Evolutionary conservation across 1,284 basidiomycete genomes (phyloP).

Genomic region (Marasmius oreades): DNA sequence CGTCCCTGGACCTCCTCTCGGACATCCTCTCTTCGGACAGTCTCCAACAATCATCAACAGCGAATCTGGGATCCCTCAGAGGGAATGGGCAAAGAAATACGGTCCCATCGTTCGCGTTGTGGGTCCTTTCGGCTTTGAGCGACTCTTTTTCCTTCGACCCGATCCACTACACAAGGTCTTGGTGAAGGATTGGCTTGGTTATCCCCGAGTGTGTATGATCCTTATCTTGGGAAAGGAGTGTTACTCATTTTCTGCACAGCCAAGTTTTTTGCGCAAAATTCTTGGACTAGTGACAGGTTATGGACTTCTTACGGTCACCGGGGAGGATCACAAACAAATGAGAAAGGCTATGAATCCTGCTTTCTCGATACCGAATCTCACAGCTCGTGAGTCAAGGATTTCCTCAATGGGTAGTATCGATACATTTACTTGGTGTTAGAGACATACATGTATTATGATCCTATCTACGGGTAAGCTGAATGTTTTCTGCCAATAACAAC

Average conservation of each 20-base stretch:
- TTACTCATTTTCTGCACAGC: slow-evolving; percentile 26
- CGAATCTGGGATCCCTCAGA: slow-evolving; percentile 41
- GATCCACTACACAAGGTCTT: slow-evolving; percentile 43
- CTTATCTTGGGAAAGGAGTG: neutral
- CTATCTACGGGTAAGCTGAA: slow-evolving; percentile 36
- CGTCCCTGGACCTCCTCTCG: slow-evolving; percentile 30
- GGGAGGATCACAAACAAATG: slow-evolving; percentile 28
- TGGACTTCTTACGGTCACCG: slow-evolving; percentile 28
- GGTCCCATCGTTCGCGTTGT: slow-evolving; percentile 41
- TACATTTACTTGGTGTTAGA: slow-evolving; percentile 25
- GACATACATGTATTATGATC: slow-evolving; percentile 46
- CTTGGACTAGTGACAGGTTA: slow-evolving; percentile 26
- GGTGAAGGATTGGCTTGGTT: slow-evolving; percentile 42
- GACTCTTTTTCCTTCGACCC: slow-evolving; percentile 40
- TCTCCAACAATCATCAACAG: slow-evolving; percentile 23
- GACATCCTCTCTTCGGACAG: slow-evolving; percentile 28
- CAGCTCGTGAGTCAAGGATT: slow-evolving; percentile 35
- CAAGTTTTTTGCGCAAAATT: slow-evolving; percentile 35
- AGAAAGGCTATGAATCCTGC: slow-evolving; percentile 41
- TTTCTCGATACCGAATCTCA: slow-evolving; percentile 43
- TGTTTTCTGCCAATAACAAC: too few relatives aligned
- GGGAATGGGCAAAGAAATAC: slow-evolving; percentile 41
- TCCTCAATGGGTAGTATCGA: neutral
- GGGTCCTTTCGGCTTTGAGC: slow-evolving; percentile 43
- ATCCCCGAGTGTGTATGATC: slow-evolving; percentile 36